A percentile compares a stretch with the other conserved stretches of the same genome.
phyloP scores from a whole-genome alignment of 2,329 filamentous ascomycete species.

The Scorias spongiosa region DNA sequence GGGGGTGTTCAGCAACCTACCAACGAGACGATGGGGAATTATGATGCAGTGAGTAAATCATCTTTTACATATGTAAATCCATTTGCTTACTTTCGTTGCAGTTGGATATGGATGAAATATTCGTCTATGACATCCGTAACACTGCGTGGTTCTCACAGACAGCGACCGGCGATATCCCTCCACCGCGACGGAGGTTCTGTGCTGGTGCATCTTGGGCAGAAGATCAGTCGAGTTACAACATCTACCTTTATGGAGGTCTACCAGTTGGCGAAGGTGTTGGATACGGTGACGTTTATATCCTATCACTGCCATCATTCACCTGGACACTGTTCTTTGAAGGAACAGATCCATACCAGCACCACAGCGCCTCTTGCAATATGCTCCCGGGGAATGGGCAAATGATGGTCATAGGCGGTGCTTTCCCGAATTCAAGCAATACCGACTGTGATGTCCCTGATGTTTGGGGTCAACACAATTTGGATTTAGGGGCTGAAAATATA shows the following conservation, averaged over 20 bases:
- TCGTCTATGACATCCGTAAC: slow-evolving; percentile 45
- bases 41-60: slow-evolving; percentile 1
- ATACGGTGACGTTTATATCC: slow-evolving; percentile 48
- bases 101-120: slow-evolving; percentile 32
- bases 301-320: slow-evolving; percentile 46
- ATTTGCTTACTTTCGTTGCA: slow-evolving; percentile 1
- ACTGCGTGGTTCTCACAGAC: slow-evolving; percentile 46
- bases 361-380: slow-evolving; percentile 44
- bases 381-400: slow-evolving; percentile 44
- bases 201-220: slow-evolving; percentile 44
- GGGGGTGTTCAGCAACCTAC: slow-evolving; percentile 39
- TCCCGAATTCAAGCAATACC: slow-evolving; percentile 34
- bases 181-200: slow-evolving; percentile 42
- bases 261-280: slow-evolving; percentile 27
- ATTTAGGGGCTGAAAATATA: slow-evolving; percentile 32
- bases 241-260: slow-evolving; percentile 48
- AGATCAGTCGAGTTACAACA: slow-evolving; percentile 48
- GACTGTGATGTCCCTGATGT: slow-evolving; percentile 31
- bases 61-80: slow-evolving; percentile 8
- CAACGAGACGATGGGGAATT: slow-evolving; percentile 30
- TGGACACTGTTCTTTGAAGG: slow-evolving; percentile 33
- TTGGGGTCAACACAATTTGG: slow-evolving; percentile 37
- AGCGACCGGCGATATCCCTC: slow-evolving; percentile 38
- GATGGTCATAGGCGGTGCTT: slow-evolving; percentile 47
- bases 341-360: slow-evolving; percentile 28